These are phyloP conservation scores for Arthrinium puccinioides DNA, from an alignment of 2,329 filamentous ascomycete species.

Conservation along the genomic window DNA sequence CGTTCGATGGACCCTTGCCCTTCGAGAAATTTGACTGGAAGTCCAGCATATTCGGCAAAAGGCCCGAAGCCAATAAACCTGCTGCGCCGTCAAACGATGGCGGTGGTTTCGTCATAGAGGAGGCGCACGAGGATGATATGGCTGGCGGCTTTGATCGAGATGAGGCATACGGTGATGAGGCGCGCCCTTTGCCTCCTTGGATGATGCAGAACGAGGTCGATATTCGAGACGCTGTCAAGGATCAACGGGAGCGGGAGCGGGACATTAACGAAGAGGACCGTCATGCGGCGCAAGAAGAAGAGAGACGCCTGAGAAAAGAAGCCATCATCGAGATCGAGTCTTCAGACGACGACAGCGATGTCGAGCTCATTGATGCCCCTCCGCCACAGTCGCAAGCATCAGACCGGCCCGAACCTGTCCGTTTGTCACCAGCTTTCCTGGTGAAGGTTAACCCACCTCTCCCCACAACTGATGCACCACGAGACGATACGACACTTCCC, in stretches of 20 bases:
- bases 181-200: conserved; percentile 70
- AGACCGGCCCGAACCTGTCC: conserved; percentile 6
- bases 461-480: conserved; percentile 1
- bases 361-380: conserved; percentile 49
- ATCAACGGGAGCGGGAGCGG: conserved; percentile 47
- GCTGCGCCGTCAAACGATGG: conserved; percentile 21
- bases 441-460: conserved; percentile 13
- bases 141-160: conserved; percentile 61
- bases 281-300: conserved; percentile 48
- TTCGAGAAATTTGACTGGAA: conserved; percentile 80
- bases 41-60: conserved; percentile 48
- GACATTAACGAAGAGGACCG: conserved; percentile 60
- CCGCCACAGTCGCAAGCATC: conserved; percentile 20
- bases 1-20: conserved; percentile 74
- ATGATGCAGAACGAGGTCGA: conserved; percentile 54
- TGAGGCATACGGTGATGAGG: conserved; percentile 18
- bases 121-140: conserved; percentile 36
- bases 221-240: conserved; percentile 55
- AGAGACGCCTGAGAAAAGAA: conserved; percentile 34
- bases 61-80: conserved; percentile 14
- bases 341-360: conserved; percentile 49
- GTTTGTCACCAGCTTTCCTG: conserved; percentile 13
- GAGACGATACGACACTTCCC: conserved; percentile 1
- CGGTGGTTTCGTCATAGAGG: conserved; percentile 28
- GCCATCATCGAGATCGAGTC: conserved; percentile 57